Percentiles rank a stretch among this genome's conserved stretches.
These are phyloP conservation scores for Nemania abortiva DNA, from an alignment of 2,329 filamentous ascomycete species.

Conservation along the genomic window DNA sequence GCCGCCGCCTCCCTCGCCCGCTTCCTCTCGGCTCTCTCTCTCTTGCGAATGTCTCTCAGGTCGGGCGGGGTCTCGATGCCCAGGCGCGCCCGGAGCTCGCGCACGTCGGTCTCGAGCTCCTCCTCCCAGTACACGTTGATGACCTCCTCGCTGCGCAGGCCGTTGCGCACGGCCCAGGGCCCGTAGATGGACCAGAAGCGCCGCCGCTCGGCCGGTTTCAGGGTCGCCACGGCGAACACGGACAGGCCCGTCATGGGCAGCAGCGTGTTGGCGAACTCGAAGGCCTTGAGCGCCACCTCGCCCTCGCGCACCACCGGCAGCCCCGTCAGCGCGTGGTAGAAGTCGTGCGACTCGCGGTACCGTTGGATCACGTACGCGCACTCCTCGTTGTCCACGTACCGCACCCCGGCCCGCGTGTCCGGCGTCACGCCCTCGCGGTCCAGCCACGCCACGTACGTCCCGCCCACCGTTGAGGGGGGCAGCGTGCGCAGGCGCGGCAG, in stretches of 20 bases:
- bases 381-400: constrained; percentile 94
- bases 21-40: constrained; percentile 76
- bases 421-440: constrained; percentile 93
- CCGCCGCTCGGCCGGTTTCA: constrained; percentile 83
- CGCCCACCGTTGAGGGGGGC: constrained; percentile 80
- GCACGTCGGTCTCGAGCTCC: constrained; percentile 85
- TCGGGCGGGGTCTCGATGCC: constrained; percentile 92
- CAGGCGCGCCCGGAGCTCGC: constrained; percentile 77
- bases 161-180: constrained; percentile 92
- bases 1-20: constrained; percentile 64
- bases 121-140: constrained; percentile 99
- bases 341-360: constrained; percentile 97
- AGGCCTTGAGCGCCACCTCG: constrained; percentile 96
- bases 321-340: constrained; percentile 95
- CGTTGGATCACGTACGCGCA: constrained; percentile 99
- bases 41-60: constrained; percentile 79
- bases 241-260: constrained; percentile 95
- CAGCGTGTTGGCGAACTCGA: constrained; percentile 95
- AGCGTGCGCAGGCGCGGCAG: constrained; percentile 78
- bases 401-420: constrained; percentile 84
- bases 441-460: constrained; percentile 89
- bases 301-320: constrained; percentile 93
- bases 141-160: constrained; percentile 79
- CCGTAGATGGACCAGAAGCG: constrained; percentile 81
- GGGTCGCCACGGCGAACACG: constrained; percentile 84